These are phyloP conservation scores for Intubia oerlemansii DNA, from an alignment of 2,329 filamentous ascomycete genomes.

Conservation along the genomic window DNA sequence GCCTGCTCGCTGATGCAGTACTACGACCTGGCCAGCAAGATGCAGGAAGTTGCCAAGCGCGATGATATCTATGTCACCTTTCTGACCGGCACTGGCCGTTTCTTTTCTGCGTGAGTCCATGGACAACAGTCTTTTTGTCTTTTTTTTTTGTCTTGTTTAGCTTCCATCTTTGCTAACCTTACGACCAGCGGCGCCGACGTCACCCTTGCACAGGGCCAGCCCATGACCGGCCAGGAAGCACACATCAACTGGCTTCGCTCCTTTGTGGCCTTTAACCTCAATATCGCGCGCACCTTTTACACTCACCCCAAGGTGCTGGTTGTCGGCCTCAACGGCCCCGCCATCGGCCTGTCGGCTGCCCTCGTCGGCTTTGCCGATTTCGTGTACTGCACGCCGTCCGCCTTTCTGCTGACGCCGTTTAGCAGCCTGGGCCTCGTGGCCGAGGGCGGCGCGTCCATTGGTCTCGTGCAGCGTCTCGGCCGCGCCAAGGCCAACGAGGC, in stretches of 20 bases:
- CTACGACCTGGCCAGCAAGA: conserved; percentile 49
- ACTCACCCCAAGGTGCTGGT: conserved; percentile 87
- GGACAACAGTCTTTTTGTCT: too few species aligned
- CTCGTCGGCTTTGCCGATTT: conserved; percentile 74
- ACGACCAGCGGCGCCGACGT: conserved; percentile 56
- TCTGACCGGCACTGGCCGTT: conserved; percentile 60
- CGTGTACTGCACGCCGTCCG: conserved; percentile 62
- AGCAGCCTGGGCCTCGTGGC: conserved; percentile 73
- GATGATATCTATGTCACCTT: conserved; percentile 74
- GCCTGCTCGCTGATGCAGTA: conserved; percentile 54
- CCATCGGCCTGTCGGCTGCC: conserved; percentile 70
- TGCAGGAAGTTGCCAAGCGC: conserved; percentile 58
- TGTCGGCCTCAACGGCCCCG: conserved; percentile 78
- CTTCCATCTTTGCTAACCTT: neutral
- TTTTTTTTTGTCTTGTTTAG: too few species aligned
- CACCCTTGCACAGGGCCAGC: conserved; percentile 24
- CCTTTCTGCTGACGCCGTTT: conserved; percentile 84
- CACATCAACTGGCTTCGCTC: conserved; percentile 37
- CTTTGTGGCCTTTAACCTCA: conserved; percentile 74
- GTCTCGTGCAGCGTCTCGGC: conserved; percentile 62
- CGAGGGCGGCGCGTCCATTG: conserved; percentile 64
- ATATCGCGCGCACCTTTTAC: conserved; percentile 79
- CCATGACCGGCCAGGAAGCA: conserved; percentile 13
- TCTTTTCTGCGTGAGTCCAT: conserved; percentile 78
- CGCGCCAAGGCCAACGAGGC: conserved; percentile 76